phyloP scores from a whole-genome alignment of 164 flowering plant genomes.

The Protea cynaroides region DNA sequence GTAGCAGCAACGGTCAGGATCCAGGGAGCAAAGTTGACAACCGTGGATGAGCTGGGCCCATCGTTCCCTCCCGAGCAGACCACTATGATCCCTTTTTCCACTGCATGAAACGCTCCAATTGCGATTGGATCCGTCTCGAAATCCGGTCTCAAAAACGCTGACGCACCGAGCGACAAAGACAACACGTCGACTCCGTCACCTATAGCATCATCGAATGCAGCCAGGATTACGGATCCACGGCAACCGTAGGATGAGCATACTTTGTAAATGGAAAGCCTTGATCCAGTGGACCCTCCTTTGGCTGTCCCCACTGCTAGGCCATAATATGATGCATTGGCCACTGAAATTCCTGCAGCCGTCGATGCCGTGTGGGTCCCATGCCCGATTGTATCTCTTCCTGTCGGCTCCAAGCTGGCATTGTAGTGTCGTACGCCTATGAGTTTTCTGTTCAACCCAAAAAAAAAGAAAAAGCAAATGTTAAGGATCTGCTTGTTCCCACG shows the following conservation, averaged over 20 bases:
- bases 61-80: slow-evolving; percentile 79
- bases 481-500: no score
- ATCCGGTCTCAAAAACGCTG: slow-evolving; percentile 17
- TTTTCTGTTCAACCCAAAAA: slow-evolving; percentile 38
- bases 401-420: neutral
- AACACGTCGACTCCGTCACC: slow-evolving; percentile 66
- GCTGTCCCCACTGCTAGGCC: slow-evolving; percentile 72
- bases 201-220: slow-evolving; percentile 72
- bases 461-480: no score
- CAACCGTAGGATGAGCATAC: slow-evolving; percentile 55
- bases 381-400: slow-evolving; percentile 32
- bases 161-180: slow-evolving; percentile 53
- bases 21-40: slow-evolving; percentile 79
- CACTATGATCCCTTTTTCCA: slow-evolving; percentile 56
- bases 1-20: slow-evolving; percentile 53
- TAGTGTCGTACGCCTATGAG: slow-evolving; percentile 60
- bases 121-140: slow-evolving; percentile 56
- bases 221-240: slow-evolving; percentile 50
- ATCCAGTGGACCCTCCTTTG: slow-evolving; percentile 57
- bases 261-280: slow-evolving; percentile 59
- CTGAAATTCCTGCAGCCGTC: slow-evolving; percentile 28
- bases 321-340: slow-evolving; percentile 49
- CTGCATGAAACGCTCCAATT: slow-evolving; percentile 76
- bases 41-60: slow-evolving; percentile 42
- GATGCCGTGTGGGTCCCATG: slow-evolving; percentile 37